Base-by-base conservation (phyloP, 2,329 filamentous ascomycete species). In the Metarhizium rileyi region DNA sequence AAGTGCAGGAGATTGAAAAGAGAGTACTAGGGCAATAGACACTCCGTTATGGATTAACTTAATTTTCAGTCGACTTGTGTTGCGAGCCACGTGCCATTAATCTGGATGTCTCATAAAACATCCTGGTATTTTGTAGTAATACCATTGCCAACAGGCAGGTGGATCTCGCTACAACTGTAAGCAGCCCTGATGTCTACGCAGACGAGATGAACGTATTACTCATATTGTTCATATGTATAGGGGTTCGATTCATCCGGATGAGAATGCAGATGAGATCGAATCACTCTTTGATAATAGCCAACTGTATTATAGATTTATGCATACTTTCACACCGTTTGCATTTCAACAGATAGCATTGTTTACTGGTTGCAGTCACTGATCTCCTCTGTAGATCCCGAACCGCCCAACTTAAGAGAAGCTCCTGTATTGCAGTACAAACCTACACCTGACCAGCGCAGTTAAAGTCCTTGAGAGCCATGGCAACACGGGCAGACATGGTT, bases 381-480 rank as follows among this genome's bases (percentile, higher is more conserved):
- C 7, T 12, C 28, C 7, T 12, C 28, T 30, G 12, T 7, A 16
- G 16, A 16, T n/a, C 18, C 18, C 5, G 18, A 16, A 7, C n/a
- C 35, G 22, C 46, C 42, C 23, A 35, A 30, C 12, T n/a, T 28
- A 36, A 51, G 42, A n/a, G 16, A 48, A 45, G 10, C 14, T 26
- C 25, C 30, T 16, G 40, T 40, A 35, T 18, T 14, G 4, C 12
- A 28, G 22, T 14, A 16, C 38, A 50, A 23, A 46, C 28, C 61
- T 67, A 70, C 46, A 69, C 49, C 56, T 67, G 61, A 50, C 59
- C 59, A 48, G 63, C 60, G 49, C 60, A 61, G 77, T 93, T 90
- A 81, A 98, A 98, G 77, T 97, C 91, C 63, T 84, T 76, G 56
- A 98, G 83, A 53, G 87, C 91, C 68, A 84, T 81, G 60, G 80